Base-by-base conservation (phyloP, 2,329 filamentous ascomycete species). In the Hymenoscyphus occultus region DNA sequence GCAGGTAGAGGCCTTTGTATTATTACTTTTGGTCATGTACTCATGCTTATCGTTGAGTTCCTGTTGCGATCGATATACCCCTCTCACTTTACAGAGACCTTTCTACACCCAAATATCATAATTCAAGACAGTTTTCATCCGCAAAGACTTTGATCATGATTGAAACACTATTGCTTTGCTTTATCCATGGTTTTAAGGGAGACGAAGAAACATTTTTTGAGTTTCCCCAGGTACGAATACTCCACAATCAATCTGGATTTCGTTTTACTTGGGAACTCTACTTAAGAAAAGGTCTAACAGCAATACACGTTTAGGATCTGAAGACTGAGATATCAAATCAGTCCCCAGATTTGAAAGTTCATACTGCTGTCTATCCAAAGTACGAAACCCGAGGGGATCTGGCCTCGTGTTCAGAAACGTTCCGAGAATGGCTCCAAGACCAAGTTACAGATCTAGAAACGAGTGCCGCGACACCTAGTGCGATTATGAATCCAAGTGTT, bases 371-470 rank as follows among this genome's bases (percentile, higher is more conserved):
- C 19, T 92, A 91, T 73, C 90, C 90, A 1, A 86, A 86, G 71
- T 92, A 88, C 77, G 89, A 92, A 73, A 92, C 90, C 0, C 83
- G 84, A 64, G 90, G 90, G 3, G 88, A 92, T 75, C 77, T 92
- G 56, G 78, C 80, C 22, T 78, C 80, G 56, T 82, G 81, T 66
- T 82, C 85, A 14, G 76, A 78, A 39, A 77, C 77, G 54, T 85
- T 86, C 75, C 82, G 80, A 69, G 83, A 84, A 78, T 86, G 84
- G 90, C 83, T 96, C 58, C 90, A 91, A 72, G 88, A 93, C 74
- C 87, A 87, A 69, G 90, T 96, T 45, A 92, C 94, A 75, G 90
- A 93, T 59, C 80, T 94, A 67, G 92, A 96, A 75, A 85, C 87
- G 65, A 85, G 85, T 39, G 86, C 88, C 67, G 82, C 84, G 31